phyloP scores from a whole-genome alignment of 768 basidiomycete species.

The Brasilioporus rufonigricans region DNA sequence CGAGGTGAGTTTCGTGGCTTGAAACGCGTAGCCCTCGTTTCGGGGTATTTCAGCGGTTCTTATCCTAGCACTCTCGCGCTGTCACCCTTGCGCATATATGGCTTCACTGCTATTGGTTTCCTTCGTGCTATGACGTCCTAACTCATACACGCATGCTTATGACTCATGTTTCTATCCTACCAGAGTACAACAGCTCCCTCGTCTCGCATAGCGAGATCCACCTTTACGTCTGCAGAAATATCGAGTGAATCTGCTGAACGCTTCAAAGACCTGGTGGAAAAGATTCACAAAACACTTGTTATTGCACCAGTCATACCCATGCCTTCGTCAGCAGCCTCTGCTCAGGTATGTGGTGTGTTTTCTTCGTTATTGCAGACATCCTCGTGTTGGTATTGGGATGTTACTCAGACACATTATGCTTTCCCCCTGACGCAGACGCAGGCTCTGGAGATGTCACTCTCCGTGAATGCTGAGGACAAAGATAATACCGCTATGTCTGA shows the following conservation, averaged over 20 bases:
- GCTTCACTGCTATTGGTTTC: conserved; percentile 11
- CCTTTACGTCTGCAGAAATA: conserved; percentile 1
- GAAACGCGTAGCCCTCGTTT: conserved; percentile 8
- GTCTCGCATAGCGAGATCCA: conserved; percentile 8
- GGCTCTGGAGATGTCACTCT: not conserved
- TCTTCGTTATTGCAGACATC: not conserved
- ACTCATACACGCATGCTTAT: conserved; percentile 5
- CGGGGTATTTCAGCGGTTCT: no score
- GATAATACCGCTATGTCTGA: not conserved
- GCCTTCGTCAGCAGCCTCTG: conserved; percentile 4
- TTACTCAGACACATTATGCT: conserved; percentile 1
- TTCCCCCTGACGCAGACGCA: conserved; percentile 9
- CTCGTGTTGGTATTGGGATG: conserved; percentile 1
- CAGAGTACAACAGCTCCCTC: conserved; percentile 4
- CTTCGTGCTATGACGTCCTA: not conserved
- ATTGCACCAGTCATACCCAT: conserved; percentile 54
- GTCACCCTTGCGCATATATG: conserved; percentile 6
- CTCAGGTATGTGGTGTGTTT: conserved; percentile 17
- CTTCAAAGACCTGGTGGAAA: conserved; percentile 57
- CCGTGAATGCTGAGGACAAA: conserved; percentile 1
- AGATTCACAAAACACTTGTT: conserved; percentile 64
- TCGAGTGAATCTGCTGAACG: conserved; percentile 20
- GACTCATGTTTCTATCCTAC: conserved; percentile 9
- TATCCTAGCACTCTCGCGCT: not conserved
- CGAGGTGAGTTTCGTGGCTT: conserved; percentile 14